These are phyloP conservation scores for Dryadomyces quercivorus DNA, from an alignment of 2,329 filamentous ascomycete species.

Conservation along the genomic window DNA sequence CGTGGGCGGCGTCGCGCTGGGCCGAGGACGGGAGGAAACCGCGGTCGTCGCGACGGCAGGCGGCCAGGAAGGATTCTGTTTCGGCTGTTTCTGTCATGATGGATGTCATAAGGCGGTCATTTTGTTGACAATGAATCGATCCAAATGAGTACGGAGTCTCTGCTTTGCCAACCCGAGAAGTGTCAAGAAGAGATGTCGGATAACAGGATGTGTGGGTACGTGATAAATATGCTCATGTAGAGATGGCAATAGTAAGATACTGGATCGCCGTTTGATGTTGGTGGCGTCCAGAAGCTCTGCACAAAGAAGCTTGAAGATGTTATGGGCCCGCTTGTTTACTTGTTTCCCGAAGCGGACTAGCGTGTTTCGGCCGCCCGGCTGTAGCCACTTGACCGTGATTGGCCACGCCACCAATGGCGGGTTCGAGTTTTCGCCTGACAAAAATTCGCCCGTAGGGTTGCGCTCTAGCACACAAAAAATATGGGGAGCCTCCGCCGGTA, in stretches of 20 bases:
- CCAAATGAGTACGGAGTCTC: too few relatives aligned
- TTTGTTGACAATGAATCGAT: too few relatives aligned
- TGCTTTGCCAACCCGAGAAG: too few relatives aligned
- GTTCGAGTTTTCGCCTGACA: background rate
- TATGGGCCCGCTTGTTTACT: constrained; percentile 1
- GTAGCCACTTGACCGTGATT: background rate
- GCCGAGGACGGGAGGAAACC: constrained; percentile 2
- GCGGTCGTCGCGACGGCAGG: constrained; percentile 6
- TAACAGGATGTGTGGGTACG: too few relatives aligned
- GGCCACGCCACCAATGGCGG: background rate
- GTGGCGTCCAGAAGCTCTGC: too few relatives aligned
- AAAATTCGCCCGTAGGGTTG: background rate
- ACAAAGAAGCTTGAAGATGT: too few relatives aligned
- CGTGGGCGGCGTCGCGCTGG: constrained; percentile 1
- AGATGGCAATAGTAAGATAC: too few relatives aligned
- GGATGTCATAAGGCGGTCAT: too few relatives aligned
- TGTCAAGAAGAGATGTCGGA: too few relatives aligned
- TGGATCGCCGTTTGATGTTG: too few relatives aligned
- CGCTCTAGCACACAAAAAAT: background rate
- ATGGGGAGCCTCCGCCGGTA: background rate
- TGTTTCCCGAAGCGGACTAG: background rate
- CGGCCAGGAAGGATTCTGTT: background rate
- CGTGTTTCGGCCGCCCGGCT: background rate
- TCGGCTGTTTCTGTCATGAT: background rate
- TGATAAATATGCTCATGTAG: too few relatives aligned